Base-by-base conservation (phyloP, 2,329 filamentous ascomycete genomes). In the Metarhizium guizhouense region DNA sequence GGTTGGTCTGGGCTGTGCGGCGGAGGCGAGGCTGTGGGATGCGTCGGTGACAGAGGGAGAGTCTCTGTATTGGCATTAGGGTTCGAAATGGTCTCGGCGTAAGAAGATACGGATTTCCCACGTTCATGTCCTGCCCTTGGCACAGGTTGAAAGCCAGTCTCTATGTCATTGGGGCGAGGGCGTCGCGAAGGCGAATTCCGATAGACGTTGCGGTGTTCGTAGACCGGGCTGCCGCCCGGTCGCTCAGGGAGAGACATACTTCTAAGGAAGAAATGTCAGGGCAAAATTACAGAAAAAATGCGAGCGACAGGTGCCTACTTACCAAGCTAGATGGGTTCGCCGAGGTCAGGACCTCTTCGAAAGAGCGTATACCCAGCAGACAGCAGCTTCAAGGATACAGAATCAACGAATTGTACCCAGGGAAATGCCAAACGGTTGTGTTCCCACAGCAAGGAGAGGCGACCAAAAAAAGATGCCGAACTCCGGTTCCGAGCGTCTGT, bases 151-250 rank as follows among this genome's bases (percentile, higher is more conserved):
- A 72, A 72, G 55, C 82, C 84, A 42, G 84, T 76, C 68, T 95
- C 90, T 64, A 88, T 75, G 67, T 95, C 89, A 56, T 80, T 79
- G 51, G 83, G 82, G 57, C 80, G 80, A 53, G 74, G 76, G 62
- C 86, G 84, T 64, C 87, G 83, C 54, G 84, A 82, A 30, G 83
- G 80, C 47, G 87, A 86, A 60, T 85, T 83, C 63, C 86, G 81
- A 70, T 88, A 90, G 56, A 81, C 75, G 65, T 76, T 80, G 64
- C 81, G 78, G 58, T 83, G 80, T 62, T 86, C 82, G 64, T 80
- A 80, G 55, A 77, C 77, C 59, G 84, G 79, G 62, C 76, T 79
- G 62, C 80, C 80, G 66, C 84, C 83, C 56, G 87, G 87, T 70
- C 86, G 79, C 68, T 81, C 76, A 60, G 81, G 80, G 61, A 82